Evolutionary conservation across 2,329 filamentous ascomycete species (phyloP), one percentile per base, ranked within the genome.

Genomic region (Claviceps sp.): DNA sequence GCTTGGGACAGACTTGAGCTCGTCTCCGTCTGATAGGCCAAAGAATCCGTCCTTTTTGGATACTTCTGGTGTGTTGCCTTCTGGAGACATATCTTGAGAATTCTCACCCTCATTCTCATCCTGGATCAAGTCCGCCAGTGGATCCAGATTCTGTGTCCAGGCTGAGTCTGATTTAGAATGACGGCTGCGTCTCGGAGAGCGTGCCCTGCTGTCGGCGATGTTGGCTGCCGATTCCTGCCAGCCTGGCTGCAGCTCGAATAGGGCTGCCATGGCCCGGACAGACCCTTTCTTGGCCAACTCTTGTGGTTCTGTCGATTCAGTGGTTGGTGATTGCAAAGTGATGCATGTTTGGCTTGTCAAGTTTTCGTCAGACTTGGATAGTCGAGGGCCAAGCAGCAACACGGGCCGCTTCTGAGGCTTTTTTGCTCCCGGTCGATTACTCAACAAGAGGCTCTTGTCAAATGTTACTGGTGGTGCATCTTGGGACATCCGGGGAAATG

Each of bases 251-350:
- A 58, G 68, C 55, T 79, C 73, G 59, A 78, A 78, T 59, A 71
- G 68, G 38, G 75, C 75, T 4, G 75, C 70, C 67, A 79, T 76
- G 2, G 72, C 73, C 56, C 65, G 74, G 13, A 77, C 75, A 3
- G 65, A 61, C 20, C 61, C 59, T 54, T 52, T 56, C 22, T 63
- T 71, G 24, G 51, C 61, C 4, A 59, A 52, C 1, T 54, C 54
- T 7, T 56, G 57, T 2, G 56, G 53, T 38, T 59, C 48, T 14
- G 54, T 59, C 38, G 59, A 57, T 2, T 55, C 52, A 6, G 52
- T 48, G 2, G 49, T 48, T 3, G 49, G 47, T 0, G 50, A 46
- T 7, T 48, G 51, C 13, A 52, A 30, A 2, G 36, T 52, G 11
- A 51, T 46, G 18, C n/a, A 52, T 24, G 48, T 30, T 22, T 54